Evolutionary conservation across 768 basidiomycete species (phyloP), one percentile per base, ranked within the genome.

Genomic region (Suillus discolor): DNA sequence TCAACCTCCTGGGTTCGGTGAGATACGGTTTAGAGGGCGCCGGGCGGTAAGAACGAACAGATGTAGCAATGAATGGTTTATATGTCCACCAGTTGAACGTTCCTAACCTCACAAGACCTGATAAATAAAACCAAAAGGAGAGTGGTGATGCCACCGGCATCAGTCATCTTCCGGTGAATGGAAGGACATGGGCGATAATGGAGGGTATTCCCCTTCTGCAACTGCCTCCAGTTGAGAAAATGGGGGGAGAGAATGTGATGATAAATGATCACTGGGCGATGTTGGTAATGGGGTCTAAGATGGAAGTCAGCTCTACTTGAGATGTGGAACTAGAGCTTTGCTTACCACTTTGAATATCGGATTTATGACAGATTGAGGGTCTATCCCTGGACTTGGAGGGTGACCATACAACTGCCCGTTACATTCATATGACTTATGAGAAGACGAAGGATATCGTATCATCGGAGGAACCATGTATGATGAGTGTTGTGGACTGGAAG

Each of bases 311-410:
- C 16, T 59, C 68, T 49, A 74, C 61, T 45, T 36, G 45, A 34
- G 44, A 18, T 39, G 57, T 31, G 39, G 44, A 55, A 31, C 65
- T 15, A 42, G 5, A 41, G 57, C 7, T 11, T 64, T 23, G 87
- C 93, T 82, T 80, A 94, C 93, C 82, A 94, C 92, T 86, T 92
- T 90, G 83, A 94, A 94, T 75, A 94, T 93, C 36, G 93, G 91
- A 76, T 94, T 93, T 73, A 93, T 91, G 41, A 83, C 84, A 55
- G 88, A 85, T 73, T 88, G 89, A 44, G 91, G 83, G 18, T 85
- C 85, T 62, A 83, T 78, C 57, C 83, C 83, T 42, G 89, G 84
- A 69, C 86, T 87, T 61, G 89, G 84, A 20, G 89, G 87, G 71
- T 86, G 84, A 57, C 84, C 84, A 68, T 81, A 79, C 47, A 80